These are phyloP conservation scores for Beauveria australis DNA, from an alignment of 2,329 filamentous ascomycete genomes.

Conservation along the genomic window DNA sequence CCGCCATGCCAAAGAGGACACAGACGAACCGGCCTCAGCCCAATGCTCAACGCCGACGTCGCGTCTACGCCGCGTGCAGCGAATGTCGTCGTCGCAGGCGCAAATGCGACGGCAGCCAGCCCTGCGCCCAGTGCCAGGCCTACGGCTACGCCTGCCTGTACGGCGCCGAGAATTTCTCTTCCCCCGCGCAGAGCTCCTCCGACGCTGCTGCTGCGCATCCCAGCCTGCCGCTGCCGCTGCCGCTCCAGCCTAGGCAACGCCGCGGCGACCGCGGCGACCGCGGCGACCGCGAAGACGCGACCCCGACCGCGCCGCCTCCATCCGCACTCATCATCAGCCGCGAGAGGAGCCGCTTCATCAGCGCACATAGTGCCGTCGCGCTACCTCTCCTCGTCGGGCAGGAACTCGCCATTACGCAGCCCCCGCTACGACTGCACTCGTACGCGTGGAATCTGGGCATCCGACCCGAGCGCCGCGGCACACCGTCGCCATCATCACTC, in stretches of 20 bases:
- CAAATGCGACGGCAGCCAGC: constrained; percentile 14
- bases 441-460: constrained; percentile 16
- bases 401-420: constrained; percentile 9
- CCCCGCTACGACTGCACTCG: constrained; percentile 14
- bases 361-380: constrained; percentile 14
- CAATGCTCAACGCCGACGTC: not conserved
- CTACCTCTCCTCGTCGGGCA: constrained; percentile 13
- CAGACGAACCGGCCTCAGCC: not conserved
- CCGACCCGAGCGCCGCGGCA: constrained; percentile 10
- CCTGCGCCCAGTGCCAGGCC: constrained; percentile 11
- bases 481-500: not conserved
- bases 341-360: constrained; percentile 11
- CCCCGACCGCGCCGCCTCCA: not conserved
- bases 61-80: constrained; percentile 11
- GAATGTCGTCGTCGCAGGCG: constrained; percentile 14
- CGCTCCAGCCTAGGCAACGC: not conserved
- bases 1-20: constrained; percentile 6
- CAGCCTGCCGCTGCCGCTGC: not conserved
- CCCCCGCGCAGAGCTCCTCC: not conserved
- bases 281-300: too few species aligned
- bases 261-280: too few species aligned
- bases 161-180: not conserved
- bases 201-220: not conserved
- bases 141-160: constrained; percentile 15
- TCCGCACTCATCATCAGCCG: not conserved